Conservation (phyloP, 73 alveolate species). For the Paramecium caudatum region DNA sequence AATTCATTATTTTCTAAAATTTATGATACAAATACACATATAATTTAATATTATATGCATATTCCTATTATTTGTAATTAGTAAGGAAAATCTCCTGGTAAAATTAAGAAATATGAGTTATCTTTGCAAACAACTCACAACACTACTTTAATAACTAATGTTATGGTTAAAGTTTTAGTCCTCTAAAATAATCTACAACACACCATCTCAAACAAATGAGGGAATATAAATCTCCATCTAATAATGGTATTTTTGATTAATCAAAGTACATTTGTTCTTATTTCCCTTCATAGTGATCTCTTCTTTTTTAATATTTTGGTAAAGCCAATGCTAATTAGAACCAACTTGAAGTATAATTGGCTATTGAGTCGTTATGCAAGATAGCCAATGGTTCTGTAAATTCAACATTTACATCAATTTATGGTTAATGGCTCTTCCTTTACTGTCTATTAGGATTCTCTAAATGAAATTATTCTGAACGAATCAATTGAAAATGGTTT, state of each 20-base stretch:
- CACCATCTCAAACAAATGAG: slow-evolving; percentile 14
- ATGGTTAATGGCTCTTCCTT: not conserved
- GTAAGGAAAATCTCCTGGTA: not conserved
- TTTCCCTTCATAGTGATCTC: not conserved
- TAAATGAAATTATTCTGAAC: not conserved
- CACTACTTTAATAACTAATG: not conserved
- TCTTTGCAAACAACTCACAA: not conserved
- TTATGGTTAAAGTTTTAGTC: not conserved
- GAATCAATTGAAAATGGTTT: not conserved
- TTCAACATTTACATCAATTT: not conserved
- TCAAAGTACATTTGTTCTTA: slow-evolving; percentile 1
- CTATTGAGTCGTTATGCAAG: not conserved
- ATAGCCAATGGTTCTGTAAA: not conserved
- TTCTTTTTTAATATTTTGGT: not conserved
- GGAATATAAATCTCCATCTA: not conserved
- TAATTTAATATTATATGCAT: not conserved
- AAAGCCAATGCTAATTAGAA: not conserved
- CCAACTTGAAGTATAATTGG: slow-evolving; percentile 16
- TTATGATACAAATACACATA: not conserved
- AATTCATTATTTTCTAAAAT: not conserved
- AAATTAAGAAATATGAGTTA: not conserved
- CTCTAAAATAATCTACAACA: not conserved
- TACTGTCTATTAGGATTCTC: not conserved
- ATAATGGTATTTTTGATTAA: not conserved
- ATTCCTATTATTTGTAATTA: not conserved